phyloP scores from a whole-genome alignment of 78 protist genomes.

The Dictyostelium purpureum region DNA sequence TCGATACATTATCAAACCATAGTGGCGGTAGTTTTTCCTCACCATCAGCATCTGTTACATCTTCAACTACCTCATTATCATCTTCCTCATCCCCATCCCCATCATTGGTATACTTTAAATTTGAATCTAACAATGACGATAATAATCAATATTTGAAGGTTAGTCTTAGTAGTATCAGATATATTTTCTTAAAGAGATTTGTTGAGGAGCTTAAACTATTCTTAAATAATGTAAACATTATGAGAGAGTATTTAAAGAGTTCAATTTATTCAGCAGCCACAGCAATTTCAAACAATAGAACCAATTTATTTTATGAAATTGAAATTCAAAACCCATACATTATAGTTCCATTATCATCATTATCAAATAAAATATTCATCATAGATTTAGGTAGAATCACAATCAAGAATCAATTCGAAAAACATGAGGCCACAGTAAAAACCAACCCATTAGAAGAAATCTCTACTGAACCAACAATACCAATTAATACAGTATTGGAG shows the following conservation, averaged over 20 bases:
- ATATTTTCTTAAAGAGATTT: constrained; percentile 36
- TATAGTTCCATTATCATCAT: constrained; percentile 40
- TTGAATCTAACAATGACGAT: constrained; percentile 29
- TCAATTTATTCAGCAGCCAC: constrained; percentile 60
- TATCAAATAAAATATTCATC: constrained; percentile 59
- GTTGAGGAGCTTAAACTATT: constrained; percentile 35
- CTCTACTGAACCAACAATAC: no score
- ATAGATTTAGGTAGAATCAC: constrained; percentile 43
- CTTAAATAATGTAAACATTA: constrained; percentile 22
- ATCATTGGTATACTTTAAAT: constrained; percentile 47
- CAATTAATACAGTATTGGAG: neutral
- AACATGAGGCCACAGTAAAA: neutral
- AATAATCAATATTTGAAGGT: constrained; percentile 6
- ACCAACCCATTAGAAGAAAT: no score
- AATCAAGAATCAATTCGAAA: constrained; percentile 22
- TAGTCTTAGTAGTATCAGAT: constrained; percentile 46
- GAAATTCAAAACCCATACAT: constrained; percentile 67
- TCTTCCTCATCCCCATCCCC: neutral
- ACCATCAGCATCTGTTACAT: no score
- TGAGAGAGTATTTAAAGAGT: constrained; percentile 61
- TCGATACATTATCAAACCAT: neutral
- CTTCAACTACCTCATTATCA: neutral
- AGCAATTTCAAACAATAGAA: constrained; percentile 28
- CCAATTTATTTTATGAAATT: constrained; percentile 39
- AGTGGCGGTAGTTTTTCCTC: no score